A percentile compares a stretch with the other conserved stretches of the same genome.
Conservation (phyloP, 345 rosid genomes). For the Dipteronia dyeriana region DNA sequence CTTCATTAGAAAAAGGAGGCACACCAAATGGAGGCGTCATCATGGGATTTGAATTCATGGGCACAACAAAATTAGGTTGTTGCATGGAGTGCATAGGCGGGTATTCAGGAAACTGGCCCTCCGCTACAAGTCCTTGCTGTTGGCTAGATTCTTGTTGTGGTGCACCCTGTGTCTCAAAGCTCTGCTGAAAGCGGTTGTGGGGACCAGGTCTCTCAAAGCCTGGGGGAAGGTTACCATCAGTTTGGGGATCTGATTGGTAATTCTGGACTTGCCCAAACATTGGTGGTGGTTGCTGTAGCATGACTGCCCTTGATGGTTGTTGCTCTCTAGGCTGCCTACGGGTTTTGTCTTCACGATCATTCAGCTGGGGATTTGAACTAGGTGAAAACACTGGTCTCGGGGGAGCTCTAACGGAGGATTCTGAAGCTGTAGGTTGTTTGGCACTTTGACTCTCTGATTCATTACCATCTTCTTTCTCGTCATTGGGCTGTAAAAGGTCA, state of each 20-base stretch:
- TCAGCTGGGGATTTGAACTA: constrained; percentile 54
- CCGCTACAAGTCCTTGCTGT: constrained; percentile 52
- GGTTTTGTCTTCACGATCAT: constrained; percentile 58
- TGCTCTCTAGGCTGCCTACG: constrained; percentile 57
- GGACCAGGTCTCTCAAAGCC: constrained; percentile 66
- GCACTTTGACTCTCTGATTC: constrained; percentile 74
- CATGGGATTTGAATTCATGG: constrained; percentile 61
- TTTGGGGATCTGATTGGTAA: constrained; percentile 42
- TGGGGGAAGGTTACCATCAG: constrained; percentile 52
- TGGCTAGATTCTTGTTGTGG: constrained; percentile 55
- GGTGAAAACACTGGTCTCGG: constrained; percentile 50
- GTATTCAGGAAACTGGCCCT: constrained; percentile 60
- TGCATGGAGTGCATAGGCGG: constrained; percentile 65
- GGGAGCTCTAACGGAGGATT: constrained; percentile 68
- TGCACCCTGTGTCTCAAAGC: constrained; percentile 36
- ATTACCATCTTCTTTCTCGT: constrained; percentile 67
- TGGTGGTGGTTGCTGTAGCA: constrained; percentile 50
- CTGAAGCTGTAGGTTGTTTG: constrained; percentile 69
- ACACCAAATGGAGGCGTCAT: constrained; percentile 57
- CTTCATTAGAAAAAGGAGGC: constrained; percentile 66
- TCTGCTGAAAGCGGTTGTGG: constrained; percentile 40
- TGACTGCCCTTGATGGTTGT: constrained; percentile 45
- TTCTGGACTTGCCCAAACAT: constrained; percentile 57
- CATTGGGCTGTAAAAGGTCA: constrained; percentile 62
- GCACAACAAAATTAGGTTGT: constrained; percentile 59